A percentile compares a stretch with the other conserved stretches of the same genome.
These are phyloP conservation scores for Aspergillus alliaceus DNA, from an alignment of 2,329 filamentous ascomycete genomes.

Conservation along the genomic window DNA sequence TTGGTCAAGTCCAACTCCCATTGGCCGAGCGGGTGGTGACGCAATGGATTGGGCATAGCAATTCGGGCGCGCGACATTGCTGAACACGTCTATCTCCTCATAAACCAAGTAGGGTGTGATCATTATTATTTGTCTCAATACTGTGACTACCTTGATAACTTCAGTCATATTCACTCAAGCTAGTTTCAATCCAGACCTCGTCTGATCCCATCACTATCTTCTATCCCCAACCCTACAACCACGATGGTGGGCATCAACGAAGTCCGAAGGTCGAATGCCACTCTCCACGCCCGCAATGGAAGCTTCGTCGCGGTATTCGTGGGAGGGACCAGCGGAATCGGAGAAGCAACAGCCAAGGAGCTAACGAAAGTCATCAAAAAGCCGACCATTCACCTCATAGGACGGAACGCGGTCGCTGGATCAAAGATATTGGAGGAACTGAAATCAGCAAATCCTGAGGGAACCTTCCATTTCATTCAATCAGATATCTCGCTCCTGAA, in stretches of 20 bases:
- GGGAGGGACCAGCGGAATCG: slow-evolving; percentile 54
- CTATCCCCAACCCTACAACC: not conserved
- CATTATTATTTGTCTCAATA: too few relatives aligned
- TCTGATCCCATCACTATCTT: not conserved
- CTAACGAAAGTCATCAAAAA: slow-evolving; percentile 44
- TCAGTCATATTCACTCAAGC: too few relatives aligned
- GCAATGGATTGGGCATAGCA: not conserved
- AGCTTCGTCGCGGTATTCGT: slow-evolving; percentile 52
- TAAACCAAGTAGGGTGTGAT: too few relatives aligned
- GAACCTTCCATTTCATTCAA: slow-evolving; percentile 15
- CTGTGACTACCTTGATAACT: too few relatives aligned
- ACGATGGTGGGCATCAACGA: slow-evolving; percentile 11
- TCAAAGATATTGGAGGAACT: slow-evolving; percentile 45
- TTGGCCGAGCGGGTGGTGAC: not conserved
- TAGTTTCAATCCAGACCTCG: too few relatives aligned
- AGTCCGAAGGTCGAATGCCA: slow-evolving; percentile 12
- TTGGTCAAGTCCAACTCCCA: not conserved
- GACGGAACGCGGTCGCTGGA: slow-evolving; percentile 41
- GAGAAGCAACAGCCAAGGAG: slow-evolving; percentile 48
- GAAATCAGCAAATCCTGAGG: slow-evolving; percentile 40
- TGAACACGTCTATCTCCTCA: too few relatives aligned
- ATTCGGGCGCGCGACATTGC: not conserved
- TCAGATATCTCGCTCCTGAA: slow-evolving; percentile 43
- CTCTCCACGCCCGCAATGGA: slow-evolving; percentile 29
- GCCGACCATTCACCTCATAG: slow-evolving; percentile 51